phyloP scores from a whole-genome alignment of 257 asterid genomes.

The Primulina tabacum region DNA sequence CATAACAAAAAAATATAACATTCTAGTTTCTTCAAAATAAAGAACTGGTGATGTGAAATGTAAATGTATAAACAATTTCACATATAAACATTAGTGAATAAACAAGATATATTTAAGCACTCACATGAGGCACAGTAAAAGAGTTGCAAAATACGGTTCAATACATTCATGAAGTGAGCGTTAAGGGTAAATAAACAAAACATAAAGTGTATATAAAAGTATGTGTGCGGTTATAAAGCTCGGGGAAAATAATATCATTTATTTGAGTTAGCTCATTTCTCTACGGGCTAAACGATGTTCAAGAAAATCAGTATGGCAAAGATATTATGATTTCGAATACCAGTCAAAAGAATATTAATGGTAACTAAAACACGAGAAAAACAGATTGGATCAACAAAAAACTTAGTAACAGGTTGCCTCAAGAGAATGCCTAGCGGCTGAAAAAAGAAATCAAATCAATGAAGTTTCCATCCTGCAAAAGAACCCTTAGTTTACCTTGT shows the following conservation, averaged over 20 bases:
- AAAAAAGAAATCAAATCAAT: conserved; percentile 1
- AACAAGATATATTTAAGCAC: background rate
- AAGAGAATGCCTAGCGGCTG: background rate
- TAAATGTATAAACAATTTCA: background rate
- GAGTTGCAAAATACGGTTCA: conserved; percentile 8
- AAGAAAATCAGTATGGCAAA: conserved; percentile 7
- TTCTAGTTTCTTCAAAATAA: background rate
- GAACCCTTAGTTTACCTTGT: conserved; percentile 52
- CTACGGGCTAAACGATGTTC: conserved; percentile 1
- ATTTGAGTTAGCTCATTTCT: conserved; percentile 13
- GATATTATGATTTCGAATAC: background rate
- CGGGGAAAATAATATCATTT: background rate
- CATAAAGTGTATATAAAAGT: background rate
- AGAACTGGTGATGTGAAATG: background rate
- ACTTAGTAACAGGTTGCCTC: conserved; percentile 1
- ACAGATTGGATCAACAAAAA: background rate
- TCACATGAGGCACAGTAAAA: conserved; percentile 6
- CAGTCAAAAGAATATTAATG: background rate
- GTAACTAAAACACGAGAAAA: background rate
- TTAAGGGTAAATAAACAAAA: background rate
- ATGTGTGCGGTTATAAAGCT: background rate
- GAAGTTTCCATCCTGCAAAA: conserved; percentile 3
- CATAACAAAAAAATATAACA: background rate
- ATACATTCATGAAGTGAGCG: background rate
- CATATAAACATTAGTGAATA: background rate